Base-by-base conservation (phyloP, 805 yeast species). In the Metschnikowia drakensbergensis region DNA sequence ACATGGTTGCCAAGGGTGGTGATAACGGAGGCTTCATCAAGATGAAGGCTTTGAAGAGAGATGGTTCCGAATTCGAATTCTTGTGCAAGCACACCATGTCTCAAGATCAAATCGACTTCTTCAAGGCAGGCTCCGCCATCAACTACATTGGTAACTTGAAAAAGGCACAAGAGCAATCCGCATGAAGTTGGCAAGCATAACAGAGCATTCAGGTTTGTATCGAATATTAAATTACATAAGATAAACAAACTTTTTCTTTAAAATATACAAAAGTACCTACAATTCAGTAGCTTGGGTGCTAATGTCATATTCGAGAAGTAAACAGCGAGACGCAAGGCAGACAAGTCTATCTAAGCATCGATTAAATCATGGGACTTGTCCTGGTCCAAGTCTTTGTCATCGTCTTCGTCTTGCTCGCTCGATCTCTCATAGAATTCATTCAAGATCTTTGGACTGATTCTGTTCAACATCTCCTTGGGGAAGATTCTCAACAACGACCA, bases 401-500 rank as follows among this genome's bases (percentile, higher is more conserved):
- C 80, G 37, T 77, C 83, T 35, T 76, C 81, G 42, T 79, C 85
- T 56, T 76, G 83, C 52, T 79, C 83, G 66, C 89, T 82, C 43
- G 84, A 83, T 72, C 97, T 82, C 63, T 92, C 98, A 74, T 94
- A 94, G 74, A 92, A 94, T 73, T 92, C 98, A 58, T 83, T 84
- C 66, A 94, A 76, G 61, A 94, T 89, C 83, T 94, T 94, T 69
- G 98, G 98, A 51, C 97, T 90, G 65, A 94, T 89, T 83, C 99
- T 90, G 80, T 94, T 94, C 66, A 94, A 84, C 87, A 94, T 79
- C 75, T 94, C 98, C 82, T 91, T 94, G 66, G 99, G 99, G 77
- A 94, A 94, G 70, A 94, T 94, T 81, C 99, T 90, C 70, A 94
- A 80, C 68, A 94, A 80, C 39, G 95, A 83, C 99, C 99, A 94